Conservation (phyloP, 208 protist genomes). For the Acanthamoeba royreba region DNA sequence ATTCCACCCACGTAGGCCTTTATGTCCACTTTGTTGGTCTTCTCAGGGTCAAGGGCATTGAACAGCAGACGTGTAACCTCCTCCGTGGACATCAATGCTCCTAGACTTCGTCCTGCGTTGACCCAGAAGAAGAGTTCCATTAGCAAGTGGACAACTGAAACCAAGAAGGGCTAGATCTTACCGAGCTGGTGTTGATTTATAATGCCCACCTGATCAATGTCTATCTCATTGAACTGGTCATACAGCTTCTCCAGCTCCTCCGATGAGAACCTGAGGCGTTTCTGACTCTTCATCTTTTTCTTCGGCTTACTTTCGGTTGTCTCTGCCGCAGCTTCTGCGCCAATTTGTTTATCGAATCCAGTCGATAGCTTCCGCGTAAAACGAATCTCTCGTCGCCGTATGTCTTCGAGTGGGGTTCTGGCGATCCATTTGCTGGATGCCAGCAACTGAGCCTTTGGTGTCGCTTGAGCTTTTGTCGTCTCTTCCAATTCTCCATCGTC, state of each 20-base stretch:
- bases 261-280: neutral
- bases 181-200: constrained; percentile 34
- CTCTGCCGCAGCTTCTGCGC: neutral
- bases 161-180: neutral
- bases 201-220: neutral
- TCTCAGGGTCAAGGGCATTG: constrained; percentile 40
- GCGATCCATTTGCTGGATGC: neutral
- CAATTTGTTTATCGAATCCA: neutral
- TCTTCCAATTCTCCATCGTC: too few species aligned
- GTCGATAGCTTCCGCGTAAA: neutral
- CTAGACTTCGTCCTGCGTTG: neutral
- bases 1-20: constrained; percentile 27
- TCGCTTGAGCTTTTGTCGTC: too few species aligned
- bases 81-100: constrained; percentile 22
- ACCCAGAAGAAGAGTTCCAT: neutral
- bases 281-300: neutral
- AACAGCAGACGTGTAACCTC: constrained; percentile 29
- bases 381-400: neutral
- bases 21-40: constrained; percentile 33
- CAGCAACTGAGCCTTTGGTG: too few species aligned
- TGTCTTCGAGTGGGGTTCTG: neutral
- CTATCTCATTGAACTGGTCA: constrained; percentile 49
- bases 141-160: neutral
- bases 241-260: constrained; percentile 34
- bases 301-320: neutral